A percentile compares a stretch with the other conserved stretches of the same genome.
Conservation (phyloP, 495 filamentous ascomycete species). For the Thermochaetoides thermophila region DNA sequence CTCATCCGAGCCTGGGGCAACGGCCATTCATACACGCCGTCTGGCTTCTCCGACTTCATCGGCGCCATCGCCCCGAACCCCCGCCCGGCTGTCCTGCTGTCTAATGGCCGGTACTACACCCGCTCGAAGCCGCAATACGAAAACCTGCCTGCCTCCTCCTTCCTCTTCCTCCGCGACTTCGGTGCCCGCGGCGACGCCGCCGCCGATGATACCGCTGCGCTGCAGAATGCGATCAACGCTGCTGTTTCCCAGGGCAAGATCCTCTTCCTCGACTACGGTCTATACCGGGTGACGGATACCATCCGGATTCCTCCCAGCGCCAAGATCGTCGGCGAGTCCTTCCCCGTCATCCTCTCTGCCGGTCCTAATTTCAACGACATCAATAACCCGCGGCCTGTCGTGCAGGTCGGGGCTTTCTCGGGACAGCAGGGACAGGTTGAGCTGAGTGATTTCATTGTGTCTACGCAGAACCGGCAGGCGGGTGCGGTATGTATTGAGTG, state of each 20-base stretch:
- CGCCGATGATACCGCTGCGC: constrained; percentile 55
- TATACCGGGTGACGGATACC: constrained; percentile 50
- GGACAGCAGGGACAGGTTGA: constrained; percentile 65
- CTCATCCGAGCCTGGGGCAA: constrained; percentile 38
- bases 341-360: constrained; percentile 73
- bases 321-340: constrained; percentile 73
- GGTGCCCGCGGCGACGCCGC: constrained; percentile 61
- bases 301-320: constrained; percentile 46
- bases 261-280: constrained; percentile 45
- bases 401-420: constrained; percentile 57
- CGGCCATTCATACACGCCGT: constrained; percentile 31
- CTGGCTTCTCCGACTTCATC: constrained; percentile 18
- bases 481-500: constrained; percentile 65
- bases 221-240: constrained; percentile 40
- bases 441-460: constrained; percentile 64
- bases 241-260: constrained; percentile 45
- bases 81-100: constrained; percentile 24
- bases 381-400: constrained; percentile 50
- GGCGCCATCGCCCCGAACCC: constrained; percentile 24
- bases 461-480: constrained; percentile 49
- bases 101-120: constrained; percentile 31
- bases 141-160: constrained; percentile 29
- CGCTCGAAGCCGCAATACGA: constrained; percentile 48
- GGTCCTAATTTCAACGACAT: constrained; percentile 56
- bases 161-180: constrained; percentile 45